Evolutionary conservation across 164 flowering plant genomes (phyloP), one percentile per base, ranked within the genome.

Genomic region (Protea cynaroides): DNA sequence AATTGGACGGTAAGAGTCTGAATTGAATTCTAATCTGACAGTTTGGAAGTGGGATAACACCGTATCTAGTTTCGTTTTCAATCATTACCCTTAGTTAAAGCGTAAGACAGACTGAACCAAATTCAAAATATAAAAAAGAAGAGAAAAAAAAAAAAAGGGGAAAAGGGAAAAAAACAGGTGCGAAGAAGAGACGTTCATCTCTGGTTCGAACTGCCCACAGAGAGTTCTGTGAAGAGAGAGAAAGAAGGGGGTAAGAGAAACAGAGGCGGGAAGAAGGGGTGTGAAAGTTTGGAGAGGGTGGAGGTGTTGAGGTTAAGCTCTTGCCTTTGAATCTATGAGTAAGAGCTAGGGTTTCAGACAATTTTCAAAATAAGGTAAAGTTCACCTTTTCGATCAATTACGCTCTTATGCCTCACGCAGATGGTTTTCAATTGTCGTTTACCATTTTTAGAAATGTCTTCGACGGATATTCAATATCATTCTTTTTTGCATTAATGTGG

Each of bases 121-220:
- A 12, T 2, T 2, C 3, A 40, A 40, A 40, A 40, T 2, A 8
- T 2, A 12, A 40, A 8, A 8, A 40, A 40, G 8, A 40, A 40
- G 8, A 52, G 19, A 52, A 7, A 52, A 52, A 21, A 7, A 19
- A 21, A 52, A 10, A 21, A 52, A 19, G 8, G 24, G 1, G 8
- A 52, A 52, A 52, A 19, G 24, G 21, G 21, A 52, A 52, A 52
- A 52, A 19, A 19, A 19, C 3, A 3, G 24, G 24, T 19, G 24
- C 24, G 58, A 37, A 51, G 54, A 21, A 63, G 37, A 53, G 52
- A 63, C 66, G 66, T 54, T 62, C 44, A 18, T 62, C 65, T 62
- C 46, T 62, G 64, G 53, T 62, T 51, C 57, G 65, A 62, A 62
- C 24, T 18, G 24, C 24, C 23, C 55, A 52, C 18, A 14, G 18